Evolutionary conservation across 441 rosid genomes (phyloP).

Genomic region (Populus hybrid): DNA sequence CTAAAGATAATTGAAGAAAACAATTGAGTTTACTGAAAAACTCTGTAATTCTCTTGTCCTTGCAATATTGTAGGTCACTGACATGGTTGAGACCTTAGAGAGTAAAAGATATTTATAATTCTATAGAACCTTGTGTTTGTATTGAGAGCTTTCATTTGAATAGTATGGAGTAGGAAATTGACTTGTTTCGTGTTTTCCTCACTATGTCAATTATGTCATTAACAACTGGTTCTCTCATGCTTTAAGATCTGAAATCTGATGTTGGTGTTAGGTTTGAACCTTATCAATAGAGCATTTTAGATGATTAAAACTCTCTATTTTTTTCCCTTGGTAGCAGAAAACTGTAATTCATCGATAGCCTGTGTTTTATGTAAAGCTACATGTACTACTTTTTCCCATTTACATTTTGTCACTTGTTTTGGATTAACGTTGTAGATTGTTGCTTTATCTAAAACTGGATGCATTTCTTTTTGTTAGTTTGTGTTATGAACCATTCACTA

Average conservation of each 20-base stretch:
- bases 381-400: background rate
- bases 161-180: background rate
- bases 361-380: background rate
- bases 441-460: conserved; percentile 5
- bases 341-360: too few relatives aligned
- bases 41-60: conserved; percentile 9
- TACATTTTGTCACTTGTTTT: background rate
- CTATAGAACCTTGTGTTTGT: background rate
- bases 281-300: background rate
- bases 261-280: background rate
- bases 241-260: background rate
- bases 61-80: background rate
- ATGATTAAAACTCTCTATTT: background rate
- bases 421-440: background rate
- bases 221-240: background rate
- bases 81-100: conserved; percentile 1
- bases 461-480: conserved; percentile 13
- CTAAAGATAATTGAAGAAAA: conserved; percentile 13
- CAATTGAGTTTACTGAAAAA: background rate
- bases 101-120: background rate
- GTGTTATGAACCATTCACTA: conserved; percentile 6
- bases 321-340: too few relatives aligned
- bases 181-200: background rate
- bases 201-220: background rate
- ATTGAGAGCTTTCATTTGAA: background rate